Evolutionary conservation across 495 filamentous ascomycete genomes (phyloP).

Genomic region (Neurospora sp.): DNA sequence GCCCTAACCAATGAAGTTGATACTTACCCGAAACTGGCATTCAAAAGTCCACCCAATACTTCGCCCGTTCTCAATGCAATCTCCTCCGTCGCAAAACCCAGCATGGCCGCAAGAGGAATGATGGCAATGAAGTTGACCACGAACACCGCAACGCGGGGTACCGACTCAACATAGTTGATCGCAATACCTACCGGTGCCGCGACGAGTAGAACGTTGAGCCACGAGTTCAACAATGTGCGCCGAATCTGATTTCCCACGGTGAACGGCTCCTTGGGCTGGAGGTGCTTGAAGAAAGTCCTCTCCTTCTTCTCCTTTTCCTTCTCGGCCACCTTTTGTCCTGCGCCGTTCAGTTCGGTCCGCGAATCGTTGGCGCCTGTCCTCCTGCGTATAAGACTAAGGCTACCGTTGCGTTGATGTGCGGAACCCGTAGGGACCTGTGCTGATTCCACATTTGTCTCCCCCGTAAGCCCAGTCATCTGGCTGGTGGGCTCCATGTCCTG

Average conservation of each 20-base stretch:
- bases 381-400: not conserved
- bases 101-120: conserved; percentile 75
- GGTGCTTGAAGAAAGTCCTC: conserved; percentile 31
- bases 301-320: conserved; percentile 23
- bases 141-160: conserved; percentile 55
- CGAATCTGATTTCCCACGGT: conserved; percentile 61
- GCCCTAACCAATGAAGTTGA: not conserved
- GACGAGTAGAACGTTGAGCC: conserved; percentile 76
- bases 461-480: not conserved
- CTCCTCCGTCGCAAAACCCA: conserved; percentile 90
- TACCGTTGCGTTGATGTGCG: not conserved
- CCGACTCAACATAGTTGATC: conserved; percentile 48
- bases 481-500: conserved; percentile 2
- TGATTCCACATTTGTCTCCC: conserved; percentile 3
- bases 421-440: not conserved
- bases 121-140: conserved; percentile 85
- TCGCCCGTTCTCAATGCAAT: conserved; percentile 75
- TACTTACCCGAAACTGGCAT: conserved; percentile 75
- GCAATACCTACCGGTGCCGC: conserved; percentile 72
- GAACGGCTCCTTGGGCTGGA: conserved; percentile 40
- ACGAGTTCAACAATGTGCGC: conserved; percentile 64
- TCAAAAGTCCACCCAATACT: conserved; percentile 74
- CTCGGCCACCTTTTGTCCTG: not conserved
- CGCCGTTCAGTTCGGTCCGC: not conserved
- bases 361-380: not conserved